Evolutionary conservation across 1,139 yeast species (phyloP).

Genomic region (Pichia sp.): DNA sequence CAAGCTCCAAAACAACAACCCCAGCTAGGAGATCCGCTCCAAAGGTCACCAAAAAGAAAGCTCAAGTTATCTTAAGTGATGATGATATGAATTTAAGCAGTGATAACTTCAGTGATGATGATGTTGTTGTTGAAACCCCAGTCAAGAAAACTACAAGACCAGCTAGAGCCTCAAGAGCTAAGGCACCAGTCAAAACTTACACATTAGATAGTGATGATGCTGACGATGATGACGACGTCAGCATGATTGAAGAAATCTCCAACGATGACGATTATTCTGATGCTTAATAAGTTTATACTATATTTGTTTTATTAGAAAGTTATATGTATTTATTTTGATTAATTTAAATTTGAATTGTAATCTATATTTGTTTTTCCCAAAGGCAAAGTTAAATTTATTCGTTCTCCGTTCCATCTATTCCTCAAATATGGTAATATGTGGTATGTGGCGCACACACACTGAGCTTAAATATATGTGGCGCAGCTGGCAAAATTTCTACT

Average conservation of each 20-base stretch:
- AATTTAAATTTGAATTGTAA: no score
- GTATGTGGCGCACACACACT: no score
- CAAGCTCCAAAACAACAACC: not conserved
- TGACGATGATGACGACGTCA: conserved; percentile 11
- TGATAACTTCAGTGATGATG: conserved; percentile 13
- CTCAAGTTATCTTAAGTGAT: conserved; percentile 14
- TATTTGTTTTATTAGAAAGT: no score
- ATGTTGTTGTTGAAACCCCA: conserved; percentile 15
- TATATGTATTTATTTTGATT: no score
- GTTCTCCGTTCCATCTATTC: no score
- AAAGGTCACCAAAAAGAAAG: conserved; percentile 9
- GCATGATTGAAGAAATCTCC: not conserved
- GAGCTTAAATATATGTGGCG: no score
- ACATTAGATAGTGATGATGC: conserved; percentile 17
- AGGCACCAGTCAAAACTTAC: conserved; percentile 9
- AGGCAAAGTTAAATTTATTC: no score
- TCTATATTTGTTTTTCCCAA: no score
- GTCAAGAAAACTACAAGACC: conserved; percentile 19
- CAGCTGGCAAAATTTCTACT: no score
- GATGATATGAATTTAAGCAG: conserved; percentile 19
- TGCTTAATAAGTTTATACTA: no score
- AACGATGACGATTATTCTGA: conserved; percentile 11
- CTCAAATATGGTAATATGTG: no score
- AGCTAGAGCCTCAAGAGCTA: not conserved
- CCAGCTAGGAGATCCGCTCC: not conserved